Evolutionary conservation across 257 asterid genomes (phyloP).

Genomic region (Nicotiana undulata): DNA sequence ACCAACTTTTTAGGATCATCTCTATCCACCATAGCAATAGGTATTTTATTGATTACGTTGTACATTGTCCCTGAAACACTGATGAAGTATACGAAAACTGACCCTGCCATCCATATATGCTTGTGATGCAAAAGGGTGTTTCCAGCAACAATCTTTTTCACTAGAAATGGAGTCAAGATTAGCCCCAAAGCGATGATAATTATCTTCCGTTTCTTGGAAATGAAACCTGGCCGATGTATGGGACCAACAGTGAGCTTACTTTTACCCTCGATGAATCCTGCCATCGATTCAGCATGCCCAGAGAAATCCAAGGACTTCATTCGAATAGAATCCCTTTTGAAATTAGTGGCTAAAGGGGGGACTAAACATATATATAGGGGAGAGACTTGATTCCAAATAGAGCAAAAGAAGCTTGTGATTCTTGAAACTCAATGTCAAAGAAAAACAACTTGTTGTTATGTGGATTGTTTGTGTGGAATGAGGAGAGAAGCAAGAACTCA

Average conservation of each 20-base stretch:
- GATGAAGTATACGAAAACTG: slow-evolving; percentile 71
- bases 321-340: slow-evolving; percentile 37
- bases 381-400: slow-evolving; percentile 57
- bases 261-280: slow-evolving; percentile 43
- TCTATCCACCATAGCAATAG: slow-evolving; percentile 64
- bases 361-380: slow-evolving; percentile 66
- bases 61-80: slow-evolving; percentile 90
- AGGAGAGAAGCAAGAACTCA: slow-evolving; percentile 48
- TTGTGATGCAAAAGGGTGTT: slow-evolving; percentile 55
- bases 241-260: slow-evolving; percentile 34
- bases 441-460: slow-evolving; percentile 36
- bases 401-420: slow-evolving; percentile 57
- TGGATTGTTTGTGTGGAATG: slow-evolving; percentile 42
- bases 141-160: slow-evolving; percentile 46
- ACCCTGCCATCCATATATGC: slow-evolving; percentile 74
- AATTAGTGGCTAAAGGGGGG: slow-evolving; percentile 49
- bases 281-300: slow-evolving; percentile 71
- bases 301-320: slow-evolving; percentile 66
- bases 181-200: slow-evolving; percentile 30
- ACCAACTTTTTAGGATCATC: slow-evolving; percentile 55
- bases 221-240: slow-evolving; percentile 48
- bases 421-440: slow-evolving; percentile 56
- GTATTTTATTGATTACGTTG: slow-evolving; percentile 84
- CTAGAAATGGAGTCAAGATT: slow-evolving; percentile 40
- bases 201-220: slow-evolving; percentile 49